These are phyloP conservation scores for Tylopilus sp. DNA, from an alignment of 768 basidiomycete genomes.

Conservation along the genomic window DNA sequence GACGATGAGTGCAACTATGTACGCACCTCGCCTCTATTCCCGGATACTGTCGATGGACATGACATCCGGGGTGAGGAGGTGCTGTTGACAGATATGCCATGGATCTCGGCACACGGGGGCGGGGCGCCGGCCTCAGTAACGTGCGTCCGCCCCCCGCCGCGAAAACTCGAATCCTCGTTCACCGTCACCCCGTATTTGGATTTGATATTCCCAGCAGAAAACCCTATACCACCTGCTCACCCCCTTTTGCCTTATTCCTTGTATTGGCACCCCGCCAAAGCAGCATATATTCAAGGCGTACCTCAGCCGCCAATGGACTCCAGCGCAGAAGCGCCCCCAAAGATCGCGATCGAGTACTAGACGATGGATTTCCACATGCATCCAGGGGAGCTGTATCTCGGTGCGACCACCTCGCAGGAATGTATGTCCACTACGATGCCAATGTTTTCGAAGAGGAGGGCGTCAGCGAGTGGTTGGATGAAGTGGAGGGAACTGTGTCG, in stretches of 20 bases:
- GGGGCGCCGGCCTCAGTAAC: no score
- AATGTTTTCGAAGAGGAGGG: constrained; percentile 43
- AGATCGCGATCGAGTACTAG: constrained; percentile 5
- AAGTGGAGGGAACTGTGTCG: constrained; percentile 35
- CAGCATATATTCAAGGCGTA: constrained; percentile 1
- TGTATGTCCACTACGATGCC: constrained; percentile 38
- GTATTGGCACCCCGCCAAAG: constrained; percentile 12
- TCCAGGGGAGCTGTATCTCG: constrained; percentile 43
- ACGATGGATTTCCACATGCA: constrained; percentile 36
- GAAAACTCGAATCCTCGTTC: no score
- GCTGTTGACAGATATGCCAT: no score
- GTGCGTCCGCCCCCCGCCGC: no score
- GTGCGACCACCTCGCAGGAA: constrained; percentile 32
- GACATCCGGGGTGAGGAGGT: no score
- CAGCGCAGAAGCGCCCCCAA: constrained; percentile 1
- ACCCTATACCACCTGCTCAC: constrained; percentile 28
- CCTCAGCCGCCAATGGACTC: not conserved
- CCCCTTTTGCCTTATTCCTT: constrained; percentile 22
- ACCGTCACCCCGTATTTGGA: constrained; percentile 37
- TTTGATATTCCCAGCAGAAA: constrained; percentile 32
- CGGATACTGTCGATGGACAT: no score
- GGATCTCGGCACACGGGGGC: no score
- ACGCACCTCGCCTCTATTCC: no score
- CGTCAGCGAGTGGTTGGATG: constrained; percentile 46
- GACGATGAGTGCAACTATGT: no score